phyloP scores from a whole-genome alignment of 805 yeast genomes.

The Candida germanica region DNA sequence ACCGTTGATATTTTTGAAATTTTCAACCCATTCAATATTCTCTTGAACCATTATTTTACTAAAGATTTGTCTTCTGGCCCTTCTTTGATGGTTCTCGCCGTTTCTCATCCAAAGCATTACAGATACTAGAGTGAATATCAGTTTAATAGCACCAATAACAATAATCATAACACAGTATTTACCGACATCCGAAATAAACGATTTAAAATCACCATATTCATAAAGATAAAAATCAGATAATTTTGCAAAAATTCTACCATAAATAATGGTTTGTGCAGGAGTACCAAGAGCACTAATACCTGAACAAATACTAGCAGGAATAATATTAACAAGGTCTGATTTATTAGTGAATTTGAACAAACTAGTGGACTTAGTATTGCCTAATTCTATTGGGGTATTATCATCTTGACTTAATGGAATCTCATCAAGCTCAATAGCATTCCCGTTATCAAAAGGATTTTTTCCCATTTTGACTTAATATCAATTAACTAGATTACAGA shows the following conservation, averaged over 20 bases:
- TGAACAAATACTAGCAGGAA: slow-evolving; percentile 36
- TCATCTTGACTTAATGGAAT: not conserved
- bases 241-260: slow-evolving; percentile 58
- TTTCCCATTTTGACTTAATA: too few relatives aligned
- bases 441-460: slow-evolving; percentile 3
- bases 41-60: slow-evolving; percentile 43
- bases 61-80: slow-evolving; percentile 50
- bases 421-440: slow-evolving; percentile 3
- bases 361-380: slow-evolving; percentile 6
- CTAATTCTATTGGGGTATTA: slow-evolving; percentile 1
- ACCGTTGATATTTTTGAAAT: slow-evolving; percentile 55
- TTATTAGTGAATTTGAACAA: slow-evolving; percentile 16
- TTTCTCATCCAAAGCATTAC: slow-evolving; percentile 60
- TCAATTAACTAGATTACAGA: too few relatives aligned
- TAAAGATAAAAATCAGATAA: slow-evolving; percentile 30
- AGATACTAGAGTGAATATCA: slow-evolving; percentile 48
- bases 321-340: slow-evolving; percentile 14
- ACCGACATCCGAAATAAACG: slow-evolving; percentile 23
- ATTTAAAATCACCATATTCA: slow-evolving; percentile 19
- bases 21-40: slow-evolving; percentile 60
- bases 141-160: slow-evolving; percentile 28
- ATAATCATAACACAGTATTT: slow-evolving; percentile 31
- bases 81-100: slow-evolving; percentile 67
- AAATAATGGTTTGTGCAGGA: slow-evolving; percentile 58
- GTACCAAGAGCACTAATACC: slow-evolving; percentile 53